Evolutionary conservation across 2,329 filamentous ascomycete genomes (phyloP).

Genomic region (Aspergillus latus): DNA sequence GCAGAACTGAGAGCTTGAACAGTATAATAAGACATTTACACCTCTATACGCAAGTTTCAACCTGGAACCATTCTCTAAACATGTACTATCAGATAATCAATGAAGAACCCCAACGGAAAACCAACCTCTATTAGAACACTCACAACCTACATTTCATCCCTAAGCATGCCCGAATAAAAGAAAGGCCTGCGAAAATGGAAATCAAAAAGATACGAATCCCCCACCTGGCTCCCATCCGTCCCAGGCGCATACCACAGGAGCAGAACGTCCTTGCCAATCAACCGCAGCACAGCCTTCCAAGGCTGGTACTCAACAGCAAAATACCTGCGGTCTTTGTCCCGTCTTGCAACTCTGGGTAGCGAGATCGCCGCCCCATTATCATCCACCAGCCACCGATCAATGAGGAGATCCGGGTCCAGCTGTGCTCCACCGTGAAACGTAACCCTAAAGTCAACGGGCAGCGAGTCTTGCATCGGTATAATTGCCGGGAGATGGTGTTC

Average conservation of each 20-base stretch:
- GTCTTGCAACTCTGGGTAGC: not conserved
- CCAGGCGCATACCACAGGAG: not conserved
- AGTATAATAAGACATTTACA: too few relatives aligned
- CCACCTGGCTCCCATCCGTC: not conserved
- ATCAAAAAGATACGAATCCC: not conserved
- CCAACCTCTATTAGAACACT: too few relatives aligned
- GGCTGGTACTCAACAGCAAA: not conserved
- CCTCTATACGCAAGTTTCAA: too few relatives aligned
- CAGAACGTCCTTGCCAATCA: not conserved
- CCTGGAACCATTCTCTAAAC: too few relatives aligned
- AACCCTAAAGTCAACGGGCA: too few relatives aligned
- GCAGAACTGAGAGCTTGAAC: too few relatives aligned
- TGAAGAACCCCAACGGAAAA: too few relatives aligned
- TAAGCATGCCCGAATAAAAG: not conserved
- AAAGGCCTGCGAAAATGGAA: not conserved
- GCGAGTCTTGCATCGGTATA: not conserved
- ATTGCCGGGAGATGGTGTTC: not conserved
- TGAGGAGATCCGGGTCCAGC: not conserved
- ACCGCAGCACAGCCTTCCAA: not conserved
- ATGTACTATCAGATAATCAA: too few relatives aligned
- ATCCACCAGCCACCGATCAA: not conserved
- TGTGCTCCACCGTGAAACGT: too few relatives aligned
- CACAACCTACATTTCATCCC: not conserved
- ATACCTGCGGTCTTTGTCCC: not conserved
- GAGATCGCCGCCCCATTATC: not conserved